These are phyloP conservation scores for Chlorella vulgaris DNA, from an alignment of 139 green algal genomes.

Conservation along the genomic window DNA sequence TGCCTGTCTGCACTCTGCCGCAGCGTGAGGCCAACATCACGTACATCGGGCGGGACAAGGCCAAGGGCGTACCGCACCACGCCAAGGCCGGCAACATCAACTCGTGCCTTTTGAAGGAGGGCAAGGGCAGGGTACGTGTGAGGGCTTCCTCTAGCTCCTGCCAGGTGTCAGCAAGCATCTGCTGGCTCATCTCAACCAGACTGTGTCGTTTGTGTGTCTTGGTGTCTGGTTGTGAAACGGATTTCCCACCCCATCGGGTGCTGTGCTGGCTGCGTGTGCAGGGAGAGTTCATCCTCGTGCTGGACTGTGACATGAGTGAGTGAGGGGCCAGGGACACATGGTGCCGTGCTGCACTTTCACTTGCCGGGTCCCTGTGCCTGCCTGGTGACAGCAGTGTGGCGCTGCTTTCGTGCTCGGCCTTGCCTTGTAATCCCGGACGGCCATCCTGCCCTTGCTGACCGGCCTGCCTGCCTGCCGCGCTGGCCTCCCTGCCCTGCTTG, in stretches of 20 bases:
- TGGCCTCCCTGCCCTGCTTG: neutral
- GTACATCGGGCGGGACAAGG: conserved; percentile 14
- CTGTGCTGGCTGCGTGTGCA: neutral
- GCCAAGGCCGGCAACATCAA: conserved; percentile 50
- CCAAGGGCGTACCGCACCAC: conserved; percentile 34
- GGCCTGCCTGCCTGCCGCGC: too few relatives aligned
- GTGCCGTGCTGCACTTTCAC: neutral
- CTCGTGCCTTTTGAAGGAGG: conserved; percentile 25
- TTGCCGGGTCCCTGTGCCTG: neutral
- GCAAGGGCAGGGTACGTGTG: neutral
- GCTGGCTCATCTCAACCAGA: neutral
- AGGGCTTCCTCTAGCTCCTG: neutral
- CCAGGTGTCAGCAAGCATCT: neutral
- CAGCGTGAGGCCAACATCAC: conserved; percentile 12
- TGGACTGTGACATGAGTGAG: conserved; percentile 46
- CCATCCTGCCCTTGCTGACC: neutral
- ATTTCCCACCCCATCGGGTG: neutral
- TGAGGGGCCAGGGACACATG: neutral
- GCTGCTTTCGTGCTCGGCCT: neutral
- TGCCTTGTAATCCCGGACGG: neutral
- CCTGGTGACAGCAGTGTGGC: neutral
- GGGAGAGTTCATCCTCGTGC: conserved; percentile 29
- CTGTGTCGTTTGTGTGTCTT: neutral
- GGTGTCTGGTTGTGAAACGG: neutral
- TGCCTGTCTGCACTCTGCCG: neutral